Conservation (phyloP, 177 flowering plant species). For the Tripterygium wilfordii region DNA sequence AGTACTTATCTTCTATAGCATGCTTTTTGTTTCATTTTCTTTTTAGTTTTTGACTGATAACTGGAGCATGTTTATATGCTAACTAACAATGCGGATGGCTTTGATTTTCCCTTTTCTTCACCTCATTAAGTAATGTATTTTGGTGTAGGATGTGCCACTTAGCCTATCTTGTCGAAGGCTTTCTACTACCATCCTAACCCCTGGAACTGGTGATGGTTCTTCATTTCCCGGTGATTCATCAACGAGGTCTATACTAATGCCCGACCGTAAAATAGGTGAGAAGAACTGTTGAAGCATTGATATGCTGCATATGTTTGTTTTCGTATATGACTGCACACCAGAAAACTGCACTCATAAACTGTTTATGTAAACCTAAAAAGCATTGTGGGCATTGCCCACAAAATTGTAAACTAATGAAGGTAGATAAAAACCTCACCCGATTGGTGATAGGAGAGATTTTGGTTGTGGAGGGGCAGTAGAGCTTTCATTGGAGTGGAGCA, state of each 20-base stretch:
- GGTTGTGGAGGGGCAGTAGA: too few relatives aligned
- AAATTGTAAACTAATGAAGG: too few relatives aligned
- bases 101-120: background rate
- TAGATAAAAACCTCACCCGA: too few relatives aligned
- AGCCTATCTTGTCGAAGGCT: slow-evolving; percentile 24
- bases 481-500: too few relatives aligned
- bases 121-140: background rate
- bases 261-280: slow-evolving; percentile 58
- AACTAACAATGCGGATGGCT: too few relatives aligned
- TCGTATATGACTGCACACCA: background rate
- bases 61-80: too few relatives aligned
- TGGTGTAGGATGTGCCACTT: slow-evolving; percentile 25
- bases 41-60: background rate
- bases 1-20: background rate
- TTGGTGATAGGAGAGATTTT: too few relatives aligned
- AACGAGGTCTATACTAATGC: slow-evolving; percentile 25
- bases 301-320: background rate
- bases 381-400: too few relatives aligned
- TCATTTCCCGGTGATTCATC: slow-evolving; percentile 54
- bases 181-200: slow-evolving; percentile 49
- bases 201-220: slow-evolving; percentile 38
- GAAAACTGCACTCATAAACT: too few relatives aligned
- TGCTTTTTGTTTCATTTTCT: background rate
- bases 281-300: background rate
- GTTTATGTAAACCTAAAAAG: background rate